Evolutionary conservation across 371 early-diverging fungal genomes (phyloP).

Genomic region (Syncephalastrum monosporum): DNA sequence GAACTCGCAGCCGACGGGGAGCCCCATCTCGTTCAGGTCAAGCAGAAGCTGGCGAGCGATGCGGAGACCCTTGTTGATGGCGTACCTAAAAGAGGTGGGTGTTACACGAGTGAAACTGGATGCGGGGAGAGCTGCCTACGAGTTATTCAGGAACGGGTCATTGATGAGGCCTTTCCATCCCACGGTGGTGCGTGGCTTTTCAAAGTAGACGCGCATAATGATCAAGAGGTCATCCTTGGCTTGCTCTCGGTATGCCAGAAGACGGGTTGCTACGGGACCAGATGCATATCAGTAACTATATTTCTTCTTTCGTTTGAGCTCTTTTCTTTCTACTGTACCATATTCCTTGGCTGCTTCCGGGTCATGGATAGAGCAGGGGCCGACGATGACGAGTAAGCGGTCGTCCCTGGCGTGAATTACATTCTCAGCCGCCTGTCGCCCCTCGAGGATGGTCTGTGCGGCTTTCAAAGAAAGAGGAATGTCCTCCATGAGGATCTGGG

Average conservation of each 20-base stretch:
- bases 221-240: slow-evolving; percentile 70
- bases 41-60: slow-evolving; percentile 72
- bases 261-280: slow-evolving; percentile 25
- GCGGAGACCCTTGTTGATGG: slow-evolving; percentile 87
- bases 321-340: slow-evolving; percentile 36
- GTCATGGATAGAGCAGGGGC: slow-evolving; percentile 92
- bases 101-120: background rate
- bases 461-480: slow-evolving; percentile 63
- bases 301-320: background rate
- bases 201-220: slow-evolving; percentile 91
- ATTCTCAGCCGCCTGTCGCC: slow-evolving; percentile 58
- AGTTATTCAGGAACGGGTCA: slow-evolving; percentile 65
- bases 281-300: background rate
- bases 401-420: slow-evolving; percentile 76
- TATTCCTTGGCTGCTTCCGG: slow-evolving; percentile 82
- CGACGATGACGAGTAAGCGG: slow-evolving; percentile 73
- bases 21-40: slow-evolving; percentile 68
- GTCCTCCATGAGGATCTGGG: slow-evolving; percentile 92
- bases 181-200: slow-evolving; percentile 90
- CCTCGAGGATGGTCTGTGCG: slow-evolving; percentile 43
- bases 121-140: slow-evolving; percentile 21
- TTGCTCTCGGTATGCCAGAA: slow-evolving; percentile 56
- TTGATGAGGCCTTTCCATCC: slow-evolving; percentile 93
- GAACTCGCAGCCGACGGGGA: slow-evolving; percentile 82
- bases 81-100: slow-evolving; percentile 42